Evolutionary conservation across 441 rosid species (phyloP), one percentile per base, ranked within the genome.

Genomic region (Caryocar brasiliense): DNA sequence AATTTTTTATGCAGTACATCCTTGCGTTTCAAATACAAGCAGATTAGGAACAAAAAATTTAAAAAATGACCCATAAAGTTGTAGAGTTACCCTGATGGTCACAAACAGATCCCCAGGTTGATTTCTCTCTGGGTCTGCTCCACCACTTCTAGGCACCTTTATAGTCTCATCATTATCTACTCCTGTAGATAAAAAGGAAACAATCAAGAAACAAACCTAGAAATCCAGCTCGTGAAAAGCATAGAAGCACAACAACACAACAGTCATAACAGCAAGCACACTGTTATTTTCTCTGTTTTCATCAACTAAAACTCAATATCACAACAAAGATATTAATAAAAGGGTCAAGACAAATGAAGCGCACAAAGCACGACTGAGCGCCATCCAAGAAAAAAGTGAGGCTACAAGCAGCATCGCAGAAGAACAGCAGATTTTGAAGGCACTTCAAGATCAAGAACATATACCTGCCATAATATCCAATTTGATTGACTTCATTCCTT

Each of bases 31-130:
- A 3, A 18, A 35, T 21, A 21, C 9, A 36, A 18, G 15, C 14
- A 28, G 5, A 44, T 44, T 12, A 23, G 15, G 17, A 27, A 7
- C 6, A 34, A 32, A 21, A 9, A 7, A 24, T 21, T 13, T 22
- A 32, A 15, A 21, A 12, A 36, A 37, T 28, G 23, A 18, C 24
- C 7, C 13, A 35, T 24, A 20, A n/a, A 33, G 11, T 61, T 27
- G 17, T 9, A 28, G 19, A 64, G 38, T 62, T 64, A 84, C 97
- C 99, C 72, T 92, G 44, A 92, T 61, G 34, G 79, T 62, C 28
- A 88, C 99, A 50, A 61, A 79, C 29, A 92, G 95, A 78, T 92
- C 97, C 41, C 99, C 99, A 20, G 97, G 95, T 56, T 88, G 99
- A 65, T 73, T 80, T 71, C 81, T 80, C 12, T 93, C 97, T 36